phyloP scores from a whole-genome alignment of 2,329 filamentous ascomycete species.

The Cladosporium colombiae region DNA sequence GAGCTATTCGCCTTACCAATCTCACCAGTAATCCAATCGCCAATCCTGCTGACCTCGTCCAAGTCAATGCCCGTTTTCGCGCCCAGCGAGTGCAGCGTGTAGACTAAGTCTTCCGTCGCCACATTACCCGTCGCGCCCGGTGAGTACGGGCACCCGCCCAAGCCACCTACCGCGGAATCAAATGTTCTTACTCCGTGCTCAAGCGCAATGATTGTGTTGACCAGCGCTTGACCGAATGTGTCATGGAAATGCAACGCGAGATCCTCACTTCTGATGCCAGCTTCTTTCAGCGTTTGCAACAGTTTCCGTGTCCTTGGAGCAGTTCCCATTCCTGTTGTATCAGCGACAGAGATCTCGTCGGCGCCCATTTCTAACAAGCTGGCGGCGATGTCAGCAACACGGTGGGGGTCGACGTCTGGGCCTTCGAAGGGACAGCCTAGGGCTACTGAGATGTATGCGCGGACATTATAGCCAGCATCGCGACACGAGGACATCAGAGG shows the following conservation, averaged over 20 bases:
- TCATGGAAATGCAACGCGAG: constrained; percentile 87
- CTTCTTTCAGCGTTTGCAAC: constrained; percentile 64
- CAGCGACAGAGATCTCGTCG: constrained; percentile 85
- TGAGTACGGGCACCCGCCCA: constrained; percentile 83
- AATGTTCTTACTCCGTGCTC: constrained; percentile 77
- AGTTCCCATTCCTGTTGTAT: constrained; percentile 89
- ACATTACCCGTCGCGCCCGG: constrained; percentile 86
- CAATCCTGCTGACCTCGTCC: constrained; percentile 66
- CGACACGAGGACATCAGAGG: constrained; percentile 71
- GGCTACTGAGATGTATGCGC: constrained; percentile 79
- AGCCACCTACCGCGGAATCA: constrained; percentile 75
- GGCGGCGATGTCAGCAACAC: constrained; percentile 64
- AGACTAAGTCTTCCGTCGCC: constrained; percentile 80
- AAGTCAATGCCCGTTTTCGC: constrained; percentile 73
- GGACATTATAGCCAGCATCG: constrained; percentile 64
- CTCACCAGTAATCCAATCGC: constrained; percentile 68
- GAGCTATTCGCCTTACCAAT: constrained; percentile 65
- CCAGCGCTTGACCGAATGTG: constrained; percentile 82
- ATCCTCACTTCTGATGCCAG: constrained; percentile 68
- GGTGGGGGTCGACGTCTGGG: constrained; percentile 59
- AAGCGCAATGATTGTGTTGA: constrained; percentile 75
- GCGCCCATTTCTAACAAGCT: constrained; percentile 78
- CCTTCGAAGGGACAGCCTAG: constrained; percentile 77
- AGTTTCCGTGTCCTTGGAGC: constrained; percentile 68
- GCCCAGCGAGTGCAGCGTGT: constrained; percentile 71